Percentiles rank a stretch among this genome's conserved stretches.
Conservation (phyloP, 176 grass and related monocot species). For the Oryza punctata region DNA sequence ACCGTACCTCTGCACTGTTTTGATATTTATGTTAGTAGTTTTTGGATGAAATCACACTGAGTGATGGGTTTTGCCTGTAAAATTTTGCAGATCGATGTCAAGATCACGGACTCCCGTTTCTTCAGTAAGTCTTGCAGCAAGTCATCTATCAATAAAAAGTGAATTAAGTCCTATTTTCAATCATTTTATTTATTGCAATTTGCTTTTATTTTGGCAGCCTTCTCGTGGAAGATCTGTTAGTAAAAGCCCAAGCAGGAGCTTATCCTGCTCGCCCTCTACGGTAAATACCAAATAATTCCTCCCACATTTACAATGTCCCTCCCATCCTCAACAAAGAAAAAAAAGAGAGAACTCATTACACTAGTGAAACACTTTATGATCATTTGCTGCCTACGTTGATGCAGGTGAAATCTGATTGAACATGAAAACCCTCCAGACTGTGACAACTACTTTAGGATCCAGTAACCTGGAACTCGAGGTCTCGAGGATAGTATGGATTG, state of each 20-base stretch:
- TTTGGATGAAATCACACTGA: background rate
- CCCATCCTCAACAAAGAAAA: background rate
- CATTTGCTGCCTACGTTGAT: background rate
- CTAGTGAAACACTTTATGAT: background rate
- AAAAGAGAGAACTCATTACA: background rate
- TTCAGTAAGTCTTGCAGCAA: constrained; percentile 34
- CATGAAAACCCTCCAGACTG: background rate
- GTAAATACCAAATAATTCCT: constrained; percentile 23
- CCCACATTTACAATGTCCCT: too few relatives aligned
- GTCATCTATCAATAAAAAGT: background rate
- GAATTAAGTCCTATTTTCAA: background rate
- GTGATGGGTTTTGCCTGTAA: constrained; percentile 25
- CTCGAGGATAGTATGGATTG: background rate
- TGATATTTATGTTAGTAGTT: background rate
- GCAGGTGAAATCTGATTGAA: constrained; percentile 51
- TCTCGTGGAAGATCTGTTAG: constrained; percentile 40
- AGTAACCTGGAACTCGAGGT: background rate
- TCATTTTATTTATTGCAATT: constrained; percentile 5
- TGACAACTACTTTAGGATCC: background rate
- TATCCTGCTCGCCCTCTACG: constrained; percentile 40
- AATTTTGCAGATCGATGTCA: constrained; percentile 39
- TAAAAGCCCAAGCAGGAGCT: constrained; percentile 47
- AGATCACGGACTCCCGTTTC: constrained; percentile 38
- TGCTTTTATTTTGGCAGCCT: constrained; percentile 11
- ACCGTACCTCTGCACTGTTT: background rate